Base-by-base conservation (phyloP, 352 stramenopile genomes). In the Pythium aristosporum region DNA sequence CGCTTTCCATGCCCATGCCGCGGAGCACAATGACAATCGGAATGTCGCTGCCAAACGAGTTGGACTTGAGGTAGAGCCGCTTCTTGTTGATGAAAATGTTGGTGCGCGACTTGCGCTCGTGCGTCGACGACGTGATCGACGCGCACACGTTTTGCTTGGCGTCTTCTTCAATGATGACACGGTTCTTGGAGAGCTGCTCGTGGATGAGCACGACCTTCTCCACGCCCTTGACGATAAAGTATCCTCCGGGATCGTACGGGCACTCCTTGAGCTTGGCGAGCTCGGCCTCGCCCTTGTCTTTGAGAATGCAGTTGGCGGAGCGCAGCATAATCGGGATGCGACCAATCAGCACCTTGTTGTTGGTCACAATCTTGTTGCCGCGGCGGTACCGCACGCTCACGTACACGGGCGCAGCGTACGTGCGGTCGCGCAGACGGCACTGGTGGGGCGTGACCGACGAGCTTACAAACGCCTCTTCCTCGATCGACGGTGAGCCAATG, bases 151-250 rank as follows among this genome's bases (percentile, higher is more conserved):
- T 94, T 48, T 87, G 87, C 71, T 96, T 96, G 68, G 66, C 69
- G 65, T 99, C 97, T 73, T 98, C 85, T 79, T 99, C 98, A 49
- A 99, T 94, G 75, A 99, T 99, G 21, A 99, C 96, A 68, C 98
- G 87, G 88, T 99, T 99, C 79, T 99, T 99, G 41, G 87, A 98
- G 49, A 99, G 74, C 74, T 99, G 98, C 62, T 99, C 98, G 76
- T 99, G 97, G 74, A 99, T 99, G 5, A 99, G 79, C 75, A 99
- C 98, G 18, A 99, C 98, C 70, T 99, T 99, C 75, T 99, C 97
- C 1, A 97, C 85, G 46, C 96, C 97, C 68, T 99, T 98, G 28
- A 99, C 95, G 65, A 99, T 95, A 65, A 99, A 99, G 76, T 99
- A 99, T 62, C 98, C 98, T 67, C 98, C 98, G 23, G 98, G 97